Conservation (phyloP, 805 yeast genomes). For the Saccharomycopsis sp. region DNA sequence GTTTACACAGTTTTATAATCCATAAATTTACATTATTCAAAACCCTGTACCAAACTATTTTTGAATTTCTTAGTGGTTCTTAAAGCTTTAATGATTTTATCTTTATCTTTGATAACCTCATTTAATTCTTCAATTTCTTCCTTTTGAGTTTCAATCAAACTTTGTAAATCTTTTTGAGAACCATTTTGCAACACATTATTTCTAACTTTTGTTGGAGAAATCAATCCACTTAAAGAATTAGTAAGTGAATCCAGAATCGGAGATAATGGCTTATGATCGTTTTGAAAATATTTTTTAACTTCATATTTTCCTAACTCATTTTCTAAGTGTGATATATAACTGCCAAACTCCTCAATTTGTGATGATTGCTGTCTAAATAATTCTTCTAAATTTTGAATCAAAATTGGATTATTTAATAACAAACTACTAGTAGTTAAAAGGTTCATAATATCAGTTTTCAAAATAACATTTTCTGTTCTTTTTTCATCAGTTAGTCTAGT, state of each 20-base stretch:
- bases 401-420: slow-evolving; percentile 27
- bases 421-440: slow-evolving; percentile 38
- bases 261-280: slow-evolving; percentile 1
- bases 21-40: neutral
- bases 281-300: slow-evolving; percentile 10
- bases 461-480: slow-evolving; percentile 40
- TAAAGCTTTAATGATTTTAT: slow-evolving; percentile 65
- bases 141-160: slow-evolving; percentile 44
- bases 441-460: slow-evolving; percentile 50
- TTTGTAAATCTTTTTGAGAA: slow-evolving; percentile 19
- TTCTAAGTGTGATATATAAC: slow-evolving; percentile 53
- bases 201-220: slow-evolving; percentile 13
- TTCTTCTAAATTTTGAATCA: slow-evolving; percentile 37
- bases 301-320: slow-evolving; percentile 32
- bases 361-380: slow-evolving; percentile 34
- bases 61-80: slow-evolving; percentile 56
- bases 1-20: no score
- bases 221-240: slow-evolving; percentile 7
- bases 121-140: slow-evolving; percentile 59
- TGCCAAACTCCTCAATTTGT: slow-evolving; percentile 49
- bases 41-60: slow-evolving; percentile 20
- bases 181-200: slow-evolving; percentile 12
- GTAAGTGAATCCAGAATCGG: neutral
- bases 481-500: slow-evolving; percentile 54
- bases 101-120: slow-evolving; percentile 58